phyloP scores from a whole-genome alignment of 306 rosid species.

The Pachyrhizus erosus region DNA sequence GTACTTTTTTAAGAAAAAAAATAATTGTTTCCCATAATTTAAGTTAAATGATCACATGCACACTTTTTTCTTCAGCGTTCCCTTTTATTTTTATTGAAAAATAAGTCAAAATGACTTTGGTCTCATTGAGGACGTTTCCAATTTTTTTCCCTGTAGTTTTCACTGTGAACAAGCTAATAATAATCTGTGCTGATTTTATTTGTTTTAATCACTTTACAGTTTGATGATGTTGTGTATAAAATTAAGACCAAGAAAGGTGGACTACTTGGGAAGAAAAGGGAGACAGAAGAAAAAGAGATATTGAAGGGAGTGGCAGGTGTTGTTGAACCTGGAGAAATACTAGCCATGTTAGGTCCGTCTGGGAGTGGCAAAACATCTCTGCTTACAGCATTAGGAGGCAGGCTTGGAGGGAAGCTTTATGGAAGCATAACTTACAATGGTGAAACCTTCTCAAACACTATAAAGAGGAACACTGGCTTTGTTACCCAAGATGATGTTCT shows the following conservation, averaged over 20 bases:
- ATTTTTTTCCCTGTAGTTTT: neutral
- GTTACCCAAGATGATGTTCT: slow-evolving; percentile 84
- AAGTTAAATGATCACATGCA: neutral
- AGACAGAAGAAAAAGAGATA: slow-evolving; percentile 55
- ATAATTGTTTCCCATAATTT: neutral
- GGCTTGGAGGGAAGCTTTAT: slow-evolving; percentile 52
- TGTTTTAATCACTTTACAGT: slow-evolving; percentile 47
- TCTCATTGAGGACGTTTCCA: neutral
- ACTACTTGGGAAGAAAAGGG: slow-evolving; percentile 26
- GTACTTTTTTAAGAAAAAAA: neutral
- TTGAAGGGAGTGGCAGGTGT: slow-evolving; percentile 64
- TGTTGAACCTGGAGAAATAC: slow-evolving; percentile 75
- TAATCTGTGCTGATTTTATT: neutral
- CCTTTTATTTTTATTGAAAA: neutral
- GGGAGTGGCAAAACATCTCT: slow-evolving; percentile 92
- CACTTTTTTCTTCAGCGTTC: neutral
- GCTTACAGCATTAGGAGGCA: slow-evolving; percentile 71
- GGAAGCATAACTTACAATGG: slow-evolving; percentile 54
- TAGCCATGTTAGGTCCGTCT: slow-evolving; percentile 90
- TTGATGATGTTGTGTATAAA: slow-evolving; percentile 61
- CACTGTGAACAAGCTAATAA: neutral
- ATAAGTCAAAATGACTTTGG: neutral
- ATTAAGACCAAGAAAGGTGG: slow-evolving; percentile 51
- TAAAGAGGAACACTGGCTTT: slow-evolving; percentile 69
- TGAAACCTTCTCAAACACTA: slow-evolving; percentile 53